Conservation (phyloP, 192 early-diverging fungal species). For the Backusella circina region DNA sequence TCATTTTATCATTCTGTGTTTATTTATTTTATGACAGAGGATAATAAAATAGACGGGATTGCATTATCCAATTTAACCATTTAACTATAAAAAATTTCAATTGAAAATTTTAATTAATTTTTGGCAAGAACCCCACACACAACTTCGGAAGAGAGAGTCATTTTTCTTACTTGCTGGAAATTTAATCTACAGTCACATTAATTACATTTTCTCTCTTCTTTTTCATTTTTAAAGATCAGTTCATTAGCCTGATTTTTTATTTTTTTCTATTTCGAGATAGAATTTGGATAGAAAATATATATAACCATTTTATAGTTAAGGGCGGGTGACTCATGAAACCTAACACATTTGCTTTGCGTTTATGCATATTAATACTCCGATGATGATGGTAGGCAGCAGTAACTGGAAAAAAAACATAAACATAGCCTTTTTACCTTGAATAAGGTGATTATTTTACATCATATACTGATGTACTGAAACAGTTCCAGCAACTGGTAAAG, state of each 20-base stretch:
- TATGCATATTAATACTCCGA: neutral
- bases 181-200: conserved; percentile 1
- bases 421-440: neutral
- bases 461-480: neutral
- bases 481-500: neutral
- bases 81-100: neutral
- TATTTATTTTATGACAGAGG: neutral
- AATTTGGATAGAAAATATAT: neutral
- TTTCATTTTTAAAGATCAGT: neutral
- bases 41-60: neutral
- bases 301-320: neutral
- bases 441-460: neutral
- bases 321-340: conserved; percentile 5
- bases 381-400: neutral
- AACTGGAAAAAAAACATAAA: neutral
- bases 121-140: neutral
- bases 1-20: conserved; percentile 1
- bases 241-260: neutral
- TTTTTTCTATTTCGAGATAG: neutral
- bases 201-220: neutral
- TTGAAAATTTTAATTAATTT: neutral
- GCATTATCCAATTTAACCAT: neutral
- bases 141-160: neutral
- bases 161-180: neutral
- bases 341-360: neutral